phyloP scores from a whole-genome alignment of 768 basidiomycete genomes.

The Suillus variegatus region DNA sequence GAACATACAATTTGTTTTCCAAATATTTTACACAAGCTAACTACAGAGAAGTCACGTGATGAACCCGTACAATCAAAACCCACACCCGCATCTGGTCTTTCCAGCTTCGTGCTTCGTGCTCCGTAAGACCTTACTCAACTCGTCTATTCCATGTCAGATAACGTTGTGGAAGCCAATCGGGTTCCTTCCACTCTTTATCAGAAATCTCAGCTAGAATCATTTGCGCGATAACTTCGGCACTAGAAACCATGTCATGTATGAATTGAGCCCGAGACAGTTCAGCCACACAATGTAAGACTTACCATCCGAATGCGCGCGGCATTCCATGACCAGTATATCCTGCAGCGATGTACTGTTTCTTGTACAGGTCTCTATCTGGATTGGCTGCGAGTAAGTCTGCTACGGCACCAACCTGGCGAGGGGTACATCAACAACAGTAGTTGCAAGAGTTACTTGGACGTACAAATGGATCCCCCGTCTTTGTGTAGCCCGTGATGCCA shows the following conservation, averaged over 20 bases:
- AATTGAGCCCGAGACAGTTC: background rate
- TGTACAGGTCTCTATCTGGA: constrained; percentile 18
- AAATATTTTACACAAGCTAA: background rate
- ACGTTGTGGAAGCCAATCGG: constrained; percentile 64
- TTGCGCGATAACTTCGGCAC: constrained; percentile 61
- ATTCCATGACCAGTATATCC: constrained; percentile 77
- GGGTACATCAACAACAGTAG: background rate
- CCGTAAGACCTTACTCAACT: background rate
- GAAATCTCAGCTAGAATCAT: constrained; percentile 56
- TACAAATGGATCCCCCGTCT: constrained; percentile 65
- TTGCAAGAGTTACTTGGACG: constrained; percentile 22
- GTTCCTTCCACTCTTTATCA: constrained; percentile 47
- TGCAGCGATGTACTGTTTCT: constrained; percentile 69
- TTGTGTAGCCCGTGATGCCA: constrained; percentile 81
- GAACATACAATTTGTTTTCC: background rate
- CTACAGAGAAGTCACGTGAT: no score
- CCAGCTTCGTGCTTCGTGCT: background rate
- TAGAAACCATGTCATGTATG: constrained; percentile 22
- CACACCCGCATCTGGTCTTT: no score
- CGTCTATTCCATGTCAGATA: constrained; percentile 42
- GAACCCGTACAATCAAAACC: no score
- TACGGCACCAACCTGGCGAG: constrained; percentile 6
- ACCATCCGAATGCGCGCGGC: constrained; percentile 69
- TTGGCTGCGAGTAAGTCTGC: background rate
- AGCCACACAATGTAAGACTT: background rate